Percentiles rank a stretch among this genome's conserved stretches.
phyloP scores from a whole-genome alignment of 2,329 filamentous ascomycete species.

The Ceratocystis lukuohia region DNA sequence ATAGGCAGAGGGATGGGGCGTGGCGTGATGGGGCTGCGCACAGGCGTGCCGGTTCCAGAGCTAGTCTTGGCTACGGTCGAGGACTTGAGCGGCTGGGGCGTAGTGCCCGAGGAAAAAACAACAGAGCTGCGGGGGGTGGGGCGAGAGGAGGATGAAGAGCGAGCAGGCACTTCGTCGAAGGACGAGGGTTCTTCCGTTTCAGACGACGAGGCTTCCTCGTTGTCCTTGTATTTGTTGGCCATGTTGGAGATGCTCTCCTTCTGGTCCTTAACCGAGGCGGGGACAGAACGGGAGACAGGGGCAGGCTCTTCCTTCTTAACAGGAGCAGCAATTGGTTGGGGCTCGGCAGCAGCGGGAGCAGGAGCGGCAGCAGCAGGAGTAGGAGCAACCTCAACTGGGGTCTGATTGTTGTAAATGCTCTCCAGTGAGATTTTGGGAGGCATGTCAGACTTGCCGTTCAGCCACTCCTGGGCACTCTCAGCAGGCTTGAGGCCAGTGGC shows the following conservation, averaged over 20 bases:
- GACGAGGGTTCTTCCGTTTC: constrained; percentile 56
- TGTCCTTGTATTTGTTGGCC: constrained; percentile 75
- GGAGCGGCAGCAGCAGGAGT: constrained; percentile 25
- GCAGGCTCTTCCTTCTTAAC: constrained; percentile 17
- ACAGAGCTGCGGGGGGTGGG: constrained; percentile 17
- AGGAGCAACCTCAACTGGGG: constrained; percentile 57
- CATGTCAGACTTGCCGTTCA: constrained; percentile 67
- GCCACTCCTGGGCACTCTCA: constrained; percentile 69
- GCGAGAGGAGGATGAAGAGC: constrained; percentile 26
- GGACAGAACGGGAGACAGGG: constrained; percentile 27
- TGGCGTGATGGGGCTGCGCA: constrained; percentile 24
- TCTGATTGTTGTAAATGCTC: constrained; percentile 74
- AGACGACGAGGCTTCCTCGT: constrained; percentile 39
- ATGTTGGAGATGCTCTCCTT: constrained; percentile 74
- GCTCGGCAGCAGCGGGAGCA: constrained; percentile 24
- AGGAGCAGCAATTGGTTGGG: constrained; percentile 25
- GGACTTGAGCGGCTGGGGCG: constrained; percentile 18
- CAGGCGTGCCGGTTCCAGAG: constrained; percentile 23
- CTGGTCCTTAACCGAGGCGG: constrained; percentile 67
- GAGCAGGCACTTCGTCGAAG: constrained; percentile 74
- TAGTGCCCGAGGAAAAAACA: constrained; percentile 18
- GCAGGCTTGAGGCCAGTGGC: constrained; percentile 67
- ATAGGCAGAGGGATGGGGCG: constrained; percentile 25
- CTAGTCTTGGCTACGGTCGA: constrained; percentile 20
- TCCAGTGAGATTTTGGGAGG: constrained; percentile 90